A percentile compares a stretch with the other conserved stretches of the same genome.
These are phyloP conservation scores for Thermomucor indicae-seudaticae DNA, from an alignment of 371 early-diverging fungal species.

Conservation along the genomic window DNA sequence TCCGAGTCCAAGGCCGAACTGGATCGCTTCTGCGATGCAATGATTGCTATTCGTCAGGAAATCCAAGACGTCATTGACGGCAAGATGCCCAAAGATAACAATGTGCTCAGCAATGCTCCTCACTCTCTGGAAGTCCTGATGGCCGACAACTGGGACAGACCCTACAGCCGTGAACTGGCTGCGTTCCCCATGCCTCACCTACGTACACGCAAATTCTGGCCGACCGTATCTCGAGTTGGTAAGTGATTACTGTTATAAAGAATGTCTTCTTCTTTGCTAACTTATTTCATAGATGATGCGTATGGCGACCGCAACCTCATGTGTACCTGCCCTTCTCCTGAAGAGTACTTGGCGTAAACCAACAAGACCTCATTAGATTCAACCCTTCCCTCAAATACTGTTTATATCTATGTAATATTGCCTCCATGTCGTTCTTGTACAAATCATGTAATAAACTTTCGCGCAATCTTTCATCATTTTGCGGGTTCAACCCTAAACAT, in stretches of 20 bases:
- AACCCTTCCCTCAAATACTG: no score
- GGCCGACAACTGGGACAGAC: slow-evolving; percentile 74
- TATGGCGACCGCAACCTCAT: slow-evolving; percentile 92
- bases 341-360: slow-evolving; percentile 40
- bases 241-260: no score
- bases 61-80: slow-evolving; percentile 86
- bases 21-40: slow-evolving; percentile 96
- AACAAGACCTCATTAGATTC: no score
- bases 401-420: no score
- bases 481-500: no score
- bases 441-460: no score
- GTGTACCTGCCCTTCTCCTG: slow-evolving; percentile 83
- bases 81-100: slow-evolving; percentile 75
- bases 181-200: slow-evolving; percentile 87
- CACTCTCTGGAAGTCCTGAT: slow-evolving; percentile 80
- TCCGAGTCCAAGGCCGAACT: slow-evolving; percentile 89
- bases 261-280: no score
- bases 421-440: no score
- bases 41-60: slow-evolving; percentile 91
- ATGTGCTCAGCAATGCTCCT: slow-evolving; percentile 86
- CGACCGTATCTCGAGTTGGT: slow-evolving; percentile 80
- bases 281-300: no score
- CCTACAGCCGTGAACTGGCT: slow-evolving; percentile 84
- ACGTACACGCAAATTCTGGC: slow-evolving; percentile 93
- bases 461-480: no score